Evolutionary conservation across 2,329 filamentous ascomycete species (phyloP), one percentile per base, ranked within the genome.

Genomic region (Alternaria burnsii): DNA sequence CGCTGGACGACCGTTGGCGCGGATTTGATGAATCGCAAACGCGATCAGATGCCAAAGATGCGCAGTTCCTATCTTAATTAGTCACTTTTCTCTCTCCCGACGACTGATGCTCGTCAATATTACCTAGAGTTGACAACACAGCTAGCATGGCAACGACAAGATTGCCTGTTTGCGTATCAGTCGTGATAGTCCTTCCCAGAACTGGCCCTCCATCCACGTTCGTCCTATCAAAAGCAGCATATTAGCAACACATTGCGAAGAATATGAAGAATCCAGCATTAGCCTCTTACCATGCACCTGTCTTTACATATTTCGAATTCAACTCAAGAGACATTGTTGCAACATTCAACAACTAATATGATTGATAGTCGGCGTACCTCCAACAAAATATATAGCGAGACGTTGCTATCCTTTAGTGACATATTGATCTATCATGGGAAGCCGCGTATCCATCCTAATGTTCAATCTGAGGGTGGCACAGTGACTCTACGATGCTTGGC

Each of bases 21-120:
- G 66, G 3, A 59, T 3, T 34, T 67, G 62, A 48, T 71, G 64
- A 10, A 63, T 52, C 28, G 44, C n/a, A 30, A 71, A 71, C 0
- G 63, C 62, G 11, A 70, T n/a, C 4, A 71, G 59, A 57, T 70
- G 62, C 66, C 66, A 71, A 0, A 71, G 34, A 34, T 70, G 69
- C 2, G 52, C 59, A 5, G 44, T 48, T 34, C 44, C 44, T 47
- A 20, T 6, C 6, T 2, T 24, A 16, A 22, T 43, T 43, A 26
- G 41, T 3, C 6, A 26, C 24, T 24, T 24, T 24, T 24, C 24
- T 24, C 24, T 24, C 24, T 24, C 20, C 20, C 24, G 24, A 24
- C 5, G 24, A 24, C 24, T 24, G 24, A 7, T 24, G 24, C 24
- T 24, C 24, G 24, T 24, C 4, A 7, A 24, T 24, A 6, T 59